Percentiles rank a stretch among this genome's conserved stretches.
Evolutionary conservation across 495 filamentous ascomycete species (phyloP).

Genomic region (Penicillium steckii): DNA sequence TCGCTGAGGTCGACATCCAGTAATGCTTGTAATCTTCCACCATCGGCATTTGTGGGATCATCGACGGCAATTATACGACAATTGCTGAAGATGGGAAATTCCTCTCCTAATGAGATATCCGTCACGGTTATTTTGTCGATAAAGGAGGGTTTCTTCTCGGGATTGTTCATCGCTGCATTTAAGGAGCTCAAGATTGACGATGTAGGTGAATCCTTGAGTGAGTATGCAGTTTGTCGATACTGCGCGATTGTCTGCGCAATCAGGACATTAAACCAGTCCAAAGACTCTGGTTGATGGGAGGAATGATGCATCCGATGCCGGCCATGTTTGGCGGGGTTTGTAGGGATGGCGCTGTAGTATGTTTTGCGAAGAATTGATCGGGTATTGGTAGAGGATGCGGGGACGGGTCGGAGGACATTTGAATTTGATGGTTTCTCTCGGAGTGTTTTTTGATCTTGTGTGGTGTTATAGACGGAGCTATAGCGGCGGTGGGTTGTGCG

Average conservation of each 20-base stretch:
- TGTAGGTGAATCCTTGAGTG: slow-evolving; percentile 68
- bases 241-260: slow-evolving; percentile 97
- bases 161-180: slow-evolving; percentile 81
- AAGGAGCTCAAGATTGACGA: slow-evolving; percentile 88
- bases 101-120: slow-evolving; percentile 89
- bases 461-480: slow-evolving; percentile 50
- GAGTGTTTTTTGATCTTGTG: slow-evolving; percentile 43
- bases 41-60: slow-evolving; percentile 46
- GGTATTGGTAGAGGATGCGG: slow-evolving; percentile 64
- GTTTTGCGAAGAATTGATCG: slow-evolving; percentile 93
- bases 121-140: slow-evolving; percentile 91
- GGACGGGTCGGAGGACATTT: slow-evolving; percentile 64
- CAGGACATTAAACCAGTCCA: slow-evolving; percentile 99
- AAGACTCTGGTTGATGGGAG: slow-evolving; percentile 94
- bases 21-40: slow-evolving; percentile 77
- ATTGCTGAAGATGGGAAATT: slow-evolving; percentile 98
- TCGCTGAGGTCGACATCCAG: slow-evolving; percentile 94
- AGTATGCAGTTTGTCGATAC: slow-evolving; percentile 80
- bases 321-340: slow-evolving; percentile 44
- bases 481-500: slow-evolving; percentile 61
- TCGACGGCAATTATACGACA: slow-evolving; percentile 78
- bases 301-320: slow-evolving; percentile 52
- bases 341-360: slow-evolving; percentile 84
- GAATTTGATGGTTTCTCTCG: slow-evolving; percentile 75
- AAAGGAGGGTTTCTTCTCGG: slow-evolving; percentile 78